Conservation (phyloP, 2,329 filamentous ascomycete species). For the Botrytis sinoallii region DNA sequence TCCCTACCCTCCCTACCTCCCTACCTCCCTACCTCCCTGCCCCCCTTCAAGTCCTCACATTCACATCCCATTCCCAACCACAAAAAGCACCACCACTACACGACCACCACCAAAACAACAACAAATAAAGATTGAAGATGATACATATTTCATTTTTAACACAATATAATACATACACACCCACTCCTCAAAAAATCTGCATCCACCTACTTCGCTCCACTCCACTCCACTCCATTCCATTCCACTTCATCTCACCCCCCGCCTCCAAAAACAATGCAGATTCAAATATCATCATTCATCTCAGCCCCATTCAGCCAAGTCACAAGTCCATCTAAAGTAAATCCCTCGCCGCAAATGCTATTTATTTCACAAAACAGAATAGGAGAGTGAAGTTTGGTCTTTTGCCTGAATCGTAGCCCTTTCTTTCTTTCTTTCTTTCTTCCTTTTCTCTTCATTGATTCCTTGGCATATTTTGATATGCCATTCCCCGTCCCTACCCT, state of each 20-base stretch:
- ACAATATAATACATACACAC: constrained; percentile 15
- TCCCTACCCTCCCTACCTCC: background rate
- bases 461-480: background rate
- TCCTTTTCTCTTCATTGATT: background rate
- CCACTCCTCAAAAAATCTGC: background rate
- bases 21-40: too few species aligned
- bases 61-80: background rate
- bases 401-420: constrained; percentile 9
- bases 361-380: constrained; percentile 16
- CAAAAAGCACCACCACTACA: background rate
- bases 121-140: background rate
- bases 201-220: background rate
- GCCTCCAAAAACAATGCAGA: background rate
- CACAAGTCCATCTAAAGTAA: background rate
- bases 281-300: constrained; percentile 6
- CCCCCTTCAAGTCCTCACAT: background rate
- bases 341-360: constrained; percentile 10
- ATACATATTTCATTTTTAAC: constrained; percentile 6
- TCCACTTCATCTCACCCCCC: background rate
- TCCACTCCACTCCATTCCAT: background rate
- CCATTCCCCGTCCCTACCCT: background rate
- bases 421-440: background rate
- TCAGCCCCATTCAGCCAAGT: background rate
- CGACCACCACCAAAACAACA: background rate
- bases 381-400: constrained; percentile 15